Evolutionary conservation across 1,139 yeast genomes (phyloP).

Genomic region (Suhomyces chickasaworum): DNA sequence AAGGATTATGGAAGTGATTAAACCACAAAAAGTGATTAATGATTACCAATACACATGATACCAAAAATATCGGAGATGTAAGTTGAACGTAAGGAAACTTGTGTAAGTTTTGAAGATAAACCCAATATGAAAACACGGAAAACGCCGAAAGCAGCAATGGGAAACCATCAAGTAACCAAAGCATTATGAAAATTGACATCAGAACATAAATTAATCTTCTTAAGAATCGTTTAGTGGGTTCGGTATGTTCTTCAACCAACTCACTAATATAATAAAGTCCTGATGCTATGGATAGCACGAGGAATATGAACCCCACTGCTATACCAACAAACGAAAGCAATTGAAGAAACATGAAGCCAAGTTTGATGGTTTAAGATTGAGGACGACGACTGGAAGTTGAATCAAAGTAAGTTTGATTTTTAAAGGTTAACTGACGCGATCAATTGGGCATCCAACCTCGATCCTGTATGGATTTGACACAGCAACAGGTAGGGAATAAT

Average conservation of each 20-base stretch:
- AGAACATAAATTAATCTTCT: slow-evolving; percentile 62
- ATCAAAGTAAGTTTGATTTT: no score
- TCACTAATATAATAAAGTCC: slow-evolving; percentile 91
- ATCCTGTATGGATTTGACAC: not conserved
- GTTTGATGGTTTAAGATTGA: not conserved
- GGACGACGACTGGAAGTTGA: no score
- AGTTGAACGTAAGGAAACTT: slow-evolving; percentile 84
- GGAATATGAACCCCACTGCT: slow-evolving; percentile 70
- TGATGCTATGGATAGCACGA: slow-evolving; percentile 66
- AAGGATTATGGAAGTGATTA: slow-evolving; percentile 73
- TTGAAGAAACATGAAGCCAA: slow-evolving; percentile 38
- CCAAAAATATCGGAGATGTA: slow-evolving; percentile 67
- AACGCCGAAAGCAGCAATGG: slow-evolving; percentile 68
- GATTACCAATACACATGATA: slow-evolving; percentile 72
- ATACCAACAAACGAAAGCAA: slow-evolving; percentile 66
- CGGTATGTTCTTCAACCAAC: slow-evolving; percentile 90
- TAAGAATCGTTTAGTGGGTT: slow-evolving; percentile 73
- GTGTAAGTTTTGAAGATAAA: slow-evolving; percentile 74
- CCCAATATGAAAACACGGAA: slow-evolving; percentile 67
- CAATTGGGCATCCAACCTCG: not conserved
- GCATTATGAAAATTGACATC: slow-evolving; percentile 52
- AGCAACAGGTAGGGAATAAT: not conserved
- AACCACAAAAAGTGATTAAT: slow-evolving; percentile 91
- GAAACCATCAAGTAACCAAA: slow-evolving; percentile 73
- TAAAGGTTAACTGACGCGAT: not conserved